phyloP scores from a whole-genome alignment of 2,329 filamentous ascomycete genomes.

The Fusarium continuum region DNA sequence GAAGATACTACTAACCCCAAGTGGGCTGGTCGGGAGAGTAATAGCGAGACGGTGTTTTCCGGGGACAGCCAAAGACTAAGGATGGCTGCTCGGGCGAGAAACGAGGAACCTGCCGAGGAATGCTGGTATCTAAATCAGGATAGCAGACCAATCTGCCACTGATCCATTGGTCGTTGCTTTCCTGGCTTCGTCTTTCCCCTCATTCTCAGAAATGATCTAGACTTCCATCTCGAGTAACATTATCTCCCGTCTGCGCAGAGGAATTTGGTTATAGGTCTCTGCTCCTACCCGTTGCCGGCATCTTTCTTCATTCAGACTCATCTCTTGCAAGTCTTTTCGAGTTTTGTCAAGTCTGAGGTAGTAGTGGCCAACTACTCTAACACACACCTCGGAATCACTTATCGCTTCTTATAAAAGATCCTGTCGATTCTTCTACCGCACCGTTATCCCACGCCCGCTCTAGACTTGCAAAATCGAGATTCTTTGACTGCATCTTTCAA shows the following conservation, averaged over 20 bases:
- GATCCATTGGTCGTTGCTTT: background rate
- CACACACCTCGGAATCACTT: too few species aligned
- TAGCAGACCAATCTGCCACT: background rate
- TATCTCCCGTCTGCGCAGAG: background rate
- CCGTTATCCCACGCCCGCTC: background rate
- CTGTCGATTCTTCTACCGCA: background rate
- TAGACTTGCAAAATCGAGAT: background rate
- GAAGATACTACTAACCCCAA: background rate
- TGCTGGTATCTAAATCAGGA: background rate
- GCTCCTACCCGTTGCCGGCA: background rate
- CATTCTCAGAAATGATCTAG: slow-evolving; percentile 1
- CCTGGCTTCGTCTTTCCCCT: background rate
- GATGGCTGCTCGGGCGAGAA: background rate
- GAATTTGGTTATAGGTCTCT: background rate
- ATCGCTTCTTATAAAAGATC: background rate
- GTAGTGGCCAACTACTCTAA: background rate
- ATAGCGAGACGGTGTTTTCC: background rate
- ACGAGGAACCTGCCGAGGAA: background rate
- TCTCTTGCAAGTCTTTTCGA: background rate
- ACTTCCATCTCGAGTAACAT: background rate
- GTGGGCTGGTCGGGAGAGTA: background rate
- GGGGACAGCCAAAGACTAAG: background rate
- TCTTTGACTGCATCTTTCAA: background rate
- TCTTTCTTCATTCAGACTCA: background rate
- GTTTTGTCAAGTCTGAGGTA: background rate